phyloP scores from a whole-genome alignment of 129 eudicot species.

The Sambucus nigra region DNA sequence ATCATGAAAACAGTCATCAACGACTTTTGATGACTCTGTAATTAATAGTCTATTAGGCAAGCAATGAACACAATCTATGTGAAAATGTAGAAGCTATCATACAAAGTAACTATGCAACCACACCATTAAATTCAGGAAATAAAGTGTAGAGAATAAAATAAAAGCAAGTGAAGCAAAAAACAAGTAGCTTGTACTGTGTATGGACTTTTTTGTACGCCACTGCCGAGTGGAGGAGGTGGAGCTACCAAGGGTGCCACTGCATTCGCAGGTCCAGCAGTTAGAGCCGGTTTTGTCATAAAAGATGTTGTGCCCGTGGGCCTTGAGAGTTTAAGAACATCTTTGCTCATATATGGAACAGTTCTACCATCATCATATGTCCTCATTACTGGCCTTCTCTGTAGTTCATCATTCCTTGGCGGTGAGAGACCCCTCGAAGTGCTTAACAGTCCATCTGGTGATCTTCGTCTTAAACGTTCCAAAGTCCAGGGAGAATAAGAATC shows the following conservation, averaged over 20 bases:
- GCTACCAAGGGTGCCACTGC: constrained; percentile 24
- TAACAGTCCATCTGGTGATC: constrained; percentile 55
- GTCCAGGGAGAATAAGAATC: constrained; percentile 61
- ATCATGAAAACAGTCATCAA: too few species aligned
- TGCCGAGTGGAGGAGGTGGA: constrained; percentile 36
- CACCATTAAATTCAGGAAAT: neutral
- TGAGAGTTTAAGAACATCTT: constrained; percentile 36
- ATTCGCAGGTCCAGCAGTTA: constrained; percentile 41
- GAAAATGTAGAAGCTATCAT: neutral
- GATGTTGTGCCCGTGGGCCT: constrained; percentile 44
- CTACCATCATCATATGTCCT: constrained; percentile 51
- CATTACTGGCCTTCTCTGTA: constrained; percentile 40
- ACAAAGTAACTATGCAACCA: neutral
- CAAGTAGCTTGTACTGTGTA: constrained; percentile 39
- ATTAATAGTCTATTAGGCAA: too few species aligned
- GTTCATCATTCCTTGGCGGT: constrained; percentile 52
- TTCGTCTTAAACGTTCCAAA: constrained; percentile 55
- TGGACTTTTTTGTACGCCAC: constrained; percentile 39
- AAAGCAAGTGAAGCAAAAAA: constrained; percentile 12
- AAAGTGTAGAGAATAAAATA: neutral
- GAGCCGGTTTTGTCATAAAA: constrained; percentile 35
- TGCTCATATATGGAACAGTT: constrained; percentile 35
- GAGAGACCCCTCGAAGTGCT: constrained; percentile 39
- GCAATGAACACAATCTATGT: too few species aligned
- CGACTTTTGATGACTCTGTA: too few species aligned